Percentiles rank a stretch among this genome's conserved stretches.
Evolutionary conservation across 2,329 filamentous ascomycete genomes (phyloP).

Genomic region (Pseudocercospora fijiensis): DNA sequence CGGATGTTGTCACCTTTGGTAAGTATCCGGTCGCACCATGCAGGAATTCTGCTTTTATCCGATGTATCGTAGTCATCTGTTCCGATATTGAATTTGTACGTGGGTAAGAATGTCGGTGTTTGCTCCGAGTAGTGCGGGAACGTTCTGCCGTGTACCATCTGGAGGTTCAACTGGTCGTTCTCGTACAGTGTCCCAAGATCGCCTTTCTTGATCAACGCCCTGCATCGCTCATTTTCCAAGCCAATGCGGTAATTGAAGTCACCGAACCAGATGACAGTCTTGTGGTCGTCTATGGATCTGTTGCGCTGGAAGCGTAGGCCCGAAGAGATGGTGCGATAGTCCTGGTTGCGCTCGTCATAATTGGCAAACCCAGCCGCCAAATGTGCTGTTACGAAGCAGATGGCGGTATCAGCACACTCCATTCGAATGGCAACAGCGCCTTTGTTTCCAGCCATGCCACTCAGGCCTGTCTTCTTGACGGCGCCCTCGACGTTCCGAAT

Average conservation of each 20-base stretch:
- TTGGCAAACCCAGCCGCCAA: conserved; percentile 94
- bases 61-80: conserved; percentile 90
- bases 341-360: conserved; percentile 91
- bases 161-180: conserved; percentile 92
- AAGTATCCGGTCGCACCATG: conserved; percentile 93
- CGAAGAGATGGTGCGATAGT: conserved; percentile 84
- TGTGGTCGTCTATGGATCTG: conserved; percentile 86
- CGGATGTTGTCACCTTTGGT: conserved; percentile 80
- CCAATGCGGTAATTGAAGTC: conserved; percentile 99
- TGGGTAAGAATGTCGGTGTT: conserved; percentile 82
- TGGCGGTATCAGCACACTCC: conserved; percentile 86
- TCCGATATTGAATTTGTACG: conserved; percentile 92
- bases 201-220: conserved; percentile 67
- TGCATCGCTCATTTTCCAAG: conserved; percentile 72
- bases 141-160: conserved; percentile 89
- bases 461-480: conserved; percentile 93
- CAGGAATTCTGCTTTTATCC: conserved; percentile 90
- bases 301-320: conserved; percentile 90
- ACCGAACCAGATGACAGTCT: conserved; percentile 87
- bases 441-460: conserved; percentile 97
- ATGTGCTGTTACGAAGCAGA: conserved; percentile 96
- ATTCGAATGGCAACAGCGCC: conserved; percentile 94
- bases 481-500: conserved; percentile 98
- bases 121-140: conserved; percentile 93
- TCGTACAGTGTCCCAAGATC: conserved; percentile 81